These are phyloP conservation scores for Lactarius evosmus DNA, from an alignment of 768 basidiomycete species.

Conservation along the genomic window DNA sequence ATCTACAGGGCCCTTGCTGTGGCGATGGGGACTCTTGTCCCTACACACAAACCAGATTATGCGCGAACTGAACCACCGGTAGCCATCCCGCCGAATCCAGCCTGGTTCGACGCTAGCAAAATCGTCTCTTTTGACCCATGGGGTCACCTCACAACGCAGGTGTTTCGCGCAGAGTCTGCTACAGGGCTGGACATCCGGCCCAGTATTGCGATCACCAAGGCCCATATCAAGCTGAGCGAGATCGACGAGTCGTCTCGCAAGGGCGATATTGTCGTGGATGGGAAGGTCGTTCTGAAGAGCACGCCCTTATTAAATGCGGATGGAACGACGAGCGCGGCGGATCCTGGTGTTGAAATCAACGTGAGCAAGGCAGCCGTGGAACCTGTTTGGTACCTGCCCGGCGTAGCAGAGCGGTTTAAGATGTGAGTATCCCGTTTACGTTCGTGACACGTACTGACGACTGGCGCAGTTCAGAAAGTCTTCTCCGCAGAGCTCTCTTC, in stretches of 20 bases:
- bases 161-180: slow-evolving; percentile 61
- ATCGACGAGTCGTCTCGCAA: slow-evolving; percentile 75
- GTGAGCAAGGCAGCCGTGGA: slow-evolving; percentile 95
- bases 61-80: slow-evolving; percentile 82
- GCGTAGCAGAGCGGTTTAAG: slow-evolving; percentile 89
- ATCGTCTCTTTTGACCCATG: slow-evolving; percentile 94
- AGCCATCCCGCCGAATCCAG: slow-evolving; percentile 65
- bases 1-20: slow-evolving; percentile 93
- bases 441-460: not conserved
- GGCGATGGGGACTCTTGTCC: slow-evolving; percentile 80
- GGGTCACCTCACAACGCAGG: slow-evolving; percentile 80
- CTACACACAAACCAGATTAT: slow-evolving; percentile 80
- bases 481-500: slow-evolving; percentile 87
- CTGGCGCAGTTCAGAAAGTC: slow-evolving; percentile 62
- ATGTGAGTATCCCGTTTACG: slow-evolving; percentile 53
- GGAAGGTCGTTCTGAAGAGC: slow-evolving; percentile 74
- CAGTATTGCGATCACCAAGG: slow-evolving; percentile 88
- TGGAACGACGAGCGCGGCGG: slow-evolving; percentile 51
- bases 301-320: slow-evolving; percentile 60
- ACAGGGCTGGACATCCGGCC: slow-evolving; percentile 83
- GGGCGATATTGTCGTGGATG: slow-evolving; percentile 75
- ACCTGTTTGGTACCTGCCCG: slow-evolving; percentile 94
- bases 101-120: slow-evolving; percentile 74
- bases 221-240: slow-evolving; percentile 93
- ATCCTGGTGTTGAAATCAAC: slow-evolving; percentile 81